Evolutionary conservation across 108 stramenopile species (phyloP).

Genomic region (Ochromonas danica): DNA sequence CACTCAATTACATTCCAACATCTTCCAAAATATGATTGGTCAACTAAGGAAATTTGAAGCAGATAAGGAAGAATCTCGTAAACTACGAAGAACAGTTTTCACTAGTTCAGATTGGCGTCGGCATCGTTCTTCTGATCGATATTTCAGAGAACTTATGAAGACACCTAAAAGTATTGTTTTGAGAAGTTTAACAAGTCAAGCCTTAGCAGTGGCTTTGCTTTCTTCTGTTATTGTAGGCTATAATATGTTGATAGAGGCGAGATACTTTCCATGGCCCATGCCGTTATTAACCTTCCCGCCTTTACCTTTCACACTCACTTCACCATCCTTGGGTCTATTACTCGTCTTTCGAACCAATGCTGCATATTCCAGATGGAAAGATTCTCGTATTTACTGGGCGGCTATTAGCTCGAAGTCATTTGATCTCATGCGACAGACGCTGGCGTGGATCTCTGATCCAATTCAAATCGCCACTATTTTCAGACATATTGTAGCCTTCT

Average conservation of each 20-base stretch:
- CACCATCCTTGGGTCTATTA: constrained; percentile 63
- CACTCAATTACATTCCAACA: too few species aligned
- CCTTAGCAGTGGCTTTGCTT: neutral
- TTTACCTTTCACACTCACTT: constrained; percentile 62
- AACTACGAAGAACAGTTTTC: neutral
- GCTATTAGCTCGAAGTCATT: constrained; percentile 53
- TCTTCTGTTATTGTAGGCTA: neutral
- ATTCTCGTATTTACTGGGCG: constrained; percentile 62
- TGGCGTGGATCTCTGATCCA: constrained; percentile 22
- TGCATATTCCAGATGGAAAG: constrained; percentile 63
- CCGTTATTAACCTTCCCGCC: constrained; percentile 57
- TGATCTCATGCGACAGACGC: constrained; percentile 59
- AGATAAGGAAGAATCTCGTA: neutral
- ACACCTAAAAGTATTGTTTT: neutral
- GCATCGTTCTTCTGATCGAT: neutral
- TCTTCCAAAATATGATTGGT: too few species aligned
- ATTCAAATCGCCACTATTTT: neutral
- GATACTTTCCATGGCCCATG: constrained; percentile 4
- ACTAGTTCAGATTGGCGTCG: neutral
- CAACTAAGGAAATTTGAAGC: neutral
- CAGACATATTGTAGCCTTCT: neutral
- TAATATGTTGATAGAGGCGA: neutral
- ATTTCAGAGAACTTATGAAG: neutral
- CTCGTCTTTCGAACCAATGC: constrained; percentile 70
- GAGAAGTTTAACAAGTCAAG: neutral